Base-by-base conservation (phyloP, 2,329 filamentous ascomycete species). In the Thyridium curvatum region DNA sequence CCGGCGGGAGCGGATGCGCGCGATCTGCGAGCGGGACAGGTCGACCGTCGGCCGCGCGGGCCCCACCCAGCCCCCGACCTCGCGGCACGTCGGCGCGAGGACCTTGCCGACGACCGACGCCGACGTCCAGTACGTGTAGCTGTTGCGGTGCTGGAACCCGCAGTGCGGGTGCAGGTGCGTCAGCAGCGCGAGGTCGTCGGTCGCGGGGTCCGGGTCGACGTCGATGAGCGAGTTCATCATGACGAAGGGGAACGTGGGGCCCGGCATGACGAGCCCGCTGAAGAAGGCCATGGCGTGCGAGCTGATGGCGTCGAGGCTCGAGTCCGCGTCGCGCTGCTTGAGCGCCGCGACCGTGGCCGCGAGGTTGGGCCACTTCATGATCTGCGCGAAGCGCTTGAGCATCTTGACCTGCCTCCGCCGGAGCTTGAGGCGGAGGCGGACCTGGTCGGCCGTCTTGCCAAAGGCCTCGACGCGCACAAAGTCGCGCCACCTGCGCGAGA, bases 151-250 rank as follows among this genome's bases (percentile, higher is more conserved):
- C 60, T 89, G 84, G 52, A 89, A 87, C 13, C 84, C 84, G 46
- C 79, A 80, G 47, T 80, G 69, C 1, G 82, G 81, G 41, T 82
- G 73, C 47, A 82, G 70, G 49, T 86, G 80, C 2, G 79, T 82
- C 8, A 89, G 70, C 28, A 82, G 69, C 10, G 79, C 78, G 13
- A 88, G 71, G 8, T 78, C 66, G 44, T 82, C 76, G 5, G 76
- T 78, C 3, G 78, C 79, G 4, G 71, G 71, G 53, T 86, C 82
- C 2, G 79, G 78, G 51, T 88, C 84, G 49, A 85, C 77, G 55
- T 88, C 84, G 46, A 88, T 79, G 32, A 89, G 68, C 4, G 83
- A 76, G 54, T 87, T 88, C 82, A 89, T 88, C 34, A 86, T 78
- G 30, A 87, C 71, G 61, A 84, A 89, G 3, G 84, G 82, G 34